Percentiles rank a stretch among this genome's conserved stretches.
These are phyloP conservation scores for California macrophylla DNA, from an alignment of 441 rosid species.

Conservation along the genomic window DNA sequence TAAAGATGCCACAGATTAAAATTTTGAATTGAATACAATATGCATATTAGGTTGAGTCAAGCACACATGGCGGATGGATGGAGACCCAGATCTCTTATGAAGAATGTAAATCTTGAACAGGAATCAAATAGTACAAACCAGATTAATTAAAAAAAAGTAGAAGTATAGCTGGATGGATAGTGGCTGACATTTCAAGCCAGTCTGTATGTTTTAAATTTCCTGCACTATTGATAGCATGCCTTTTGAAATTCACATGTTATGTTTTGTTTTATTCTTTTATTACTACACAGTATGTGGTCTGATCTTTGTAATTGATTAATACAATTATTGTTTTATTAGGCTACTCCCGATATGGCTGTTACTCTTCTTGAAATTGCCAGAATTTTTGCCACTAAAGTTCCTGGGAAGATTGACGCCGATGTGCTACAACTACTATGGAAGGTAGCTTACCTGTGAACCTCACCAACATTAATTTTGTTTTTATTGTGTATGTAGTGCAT, in stretches of 20 bases:
- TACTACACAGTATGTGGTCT: neutral
- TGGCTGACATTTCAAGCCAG: neutral
- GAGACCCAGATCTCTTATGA: neutral
- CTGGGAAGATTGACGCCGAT: slow-evolving; percentile 98
- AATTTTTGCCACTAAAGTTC: slow-evolving; percentile 98
- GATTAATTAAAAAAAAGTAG: neutral
- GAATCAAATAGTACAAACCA: neutral
- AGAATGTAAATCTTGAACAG: neutral
- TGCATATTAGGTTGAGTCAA: neutral
- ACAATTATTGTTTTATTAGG: slow-evolving; percentile 39
- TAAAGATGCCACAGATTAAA: neutral
- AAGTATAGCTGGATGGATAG: neutral
- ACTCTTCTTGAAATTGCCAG: slow-evolving; percentile 98
- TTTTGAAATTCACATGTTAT: neutral
- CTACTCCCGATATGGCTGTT: slow-evolving; percentile 99
- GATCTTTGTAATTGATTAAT: neutral
- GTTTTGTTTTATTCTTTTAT: neutral
- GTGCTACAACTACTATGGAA: slow-evolving; percentile 95
- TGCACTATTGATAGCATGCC: neutral
- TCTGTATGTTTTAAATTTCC: neutral
- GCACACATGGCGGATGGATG: neutral
- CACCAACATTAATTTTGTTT: neutral
- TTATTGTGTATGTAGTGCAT: neutral
- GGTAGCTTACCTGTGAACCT: slow-evolving; percentile 32
- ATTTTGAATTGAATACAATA: neutral